Evolutionary conservation across 148 eudicot genomes (phyloP), one percentile per base, ranked within the genome.

Genomic region (Dianthus caryophyllus): DNA sequence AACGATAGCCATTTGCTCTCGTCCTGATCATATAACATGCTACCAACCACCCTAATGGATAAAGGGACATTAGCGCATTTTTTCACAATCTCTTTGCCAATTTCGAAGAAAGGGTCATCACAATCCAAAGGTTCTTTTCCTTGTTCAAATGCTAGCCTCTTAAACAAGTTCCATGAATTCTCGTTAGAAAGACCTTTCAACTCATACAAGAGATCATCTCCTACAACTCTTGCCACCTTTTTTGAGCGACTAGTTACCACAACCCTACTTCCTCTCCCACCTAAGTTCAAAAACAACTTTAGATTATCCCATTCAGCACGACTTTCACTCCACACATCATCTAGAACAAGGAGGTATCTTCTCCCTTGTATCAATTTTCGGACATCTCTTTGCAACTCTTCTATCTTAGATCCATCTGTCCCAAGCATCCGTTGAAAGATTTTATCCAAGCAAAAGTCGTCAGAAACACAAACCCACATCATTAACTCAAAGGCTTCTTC

Each of bases 321-420:
- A n/a, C n/a, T n/a, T n/a, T n/a, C n/a, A n/a, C 55, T 41, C 71
- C 72, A 74, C 9, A 67, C 63, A 61, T 68, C 72, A 52, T 74
- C 77, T 39, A 68, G 54, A 8, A 67, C 63, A 20, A 74, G 62
- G n/a, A 74, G 61, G 31, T 60, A 60, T 47, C 16, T 74, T 31
- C 52, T 61, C 33, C 61, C 67, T 20, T 39, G 52, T 12, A 74
- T 38, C 26, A 49, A 20, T 27, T 27, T 20, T 2, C 64, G 62
- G 6, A 74, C 66, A 39, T 74, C 33, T n/a, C 30, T 36, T 26
- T 74, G 77, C 30, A 74, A n/a, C 26, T 38, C 27, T 10, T 73
- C 67, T 50, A 51, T 51, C 1, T 24, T 11, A 17, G 47, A 14
- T 36, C 20, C 44, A 21, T 41, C 29, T 6, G 1, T 44, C 5